Percentiles rank a stretch among this genome's conserved stretches.
Evolutionary conservation across 495 filamentous ascomycete species (phyloP).

Genomic region (Xylaria venustula): DNA sequence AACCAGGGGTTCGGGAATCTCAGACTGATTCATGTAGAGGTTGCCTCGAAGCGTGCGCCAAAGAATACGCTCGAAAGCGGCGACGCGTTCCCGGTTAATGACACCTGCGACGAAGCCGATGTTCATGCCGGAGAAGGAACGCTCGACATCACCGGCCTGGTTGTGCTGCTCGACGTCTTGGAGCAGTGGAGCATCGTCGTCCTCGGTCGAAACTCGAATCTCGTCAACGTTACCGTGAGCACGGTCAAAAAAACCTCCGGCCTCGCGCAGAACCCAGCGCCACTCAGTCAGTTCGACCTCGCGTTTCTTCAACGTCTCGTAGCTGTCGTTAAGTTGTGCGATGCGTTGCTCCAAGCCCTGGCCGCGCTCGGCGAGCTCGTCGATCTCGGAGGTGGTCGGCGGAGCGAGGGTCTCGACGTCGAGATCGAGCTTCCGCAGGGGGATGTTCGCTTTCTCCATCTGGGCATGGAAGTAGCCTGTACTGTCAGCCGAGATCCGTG

Average conservation of each 20-base stretch:
- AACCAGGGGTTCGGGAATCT: conserved; percentile 92
- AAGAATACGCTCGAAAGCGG: conserved; percentile 92
- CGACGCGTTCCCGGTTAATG: conserved; percentile 88
- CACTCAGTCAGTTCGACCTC: conserved; percentile 97
- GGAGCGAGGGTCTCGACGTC: conserved; percentile 81
- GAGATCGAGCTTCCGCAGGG: conserved; percentile 79
- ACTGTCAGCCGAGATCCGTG: conserved; percentile 13
- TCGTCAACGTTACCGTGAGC: conserved; percentile 95
- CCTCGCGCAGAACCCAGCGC: conserved; percentile 94
- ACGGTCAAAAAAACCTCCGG: conserved; percentile 94
- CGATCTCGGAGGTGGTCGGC: conserved; percentile 88
- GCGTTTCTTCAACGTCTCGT: conserved; percentile 95
- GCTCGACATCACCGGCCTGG: conserved; percentile 72
- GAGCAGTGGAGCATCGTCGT: conserved; percentile 77
- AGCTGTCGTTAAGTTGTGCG: conserved; percentile 89
- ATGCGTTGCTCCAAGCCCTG: conserved; percentile 91
- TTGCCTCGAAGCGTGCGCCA: conserved; percentile 97
- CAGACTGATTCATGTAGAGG: conserved; percentile 99
- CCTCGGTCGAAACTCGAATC: conserved; percentile 85
- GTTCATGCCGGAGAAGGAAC: conserved; percentile 92
- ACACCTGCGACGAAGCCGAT: conserved; percentile 99
- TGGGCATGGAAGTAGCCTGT: conserved; percentile 87
- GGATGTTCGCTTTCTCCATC: conserved; percentile 88
- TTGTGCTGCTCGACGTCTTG: conserved; percentile 83
- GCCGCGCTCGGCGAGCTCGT: conserved; percentile 87